These are phyloP conservation scores for Taphrina betulina DNA, from an alignment of 1,139 yeast species.

Conservation along the genomic window DNA sequence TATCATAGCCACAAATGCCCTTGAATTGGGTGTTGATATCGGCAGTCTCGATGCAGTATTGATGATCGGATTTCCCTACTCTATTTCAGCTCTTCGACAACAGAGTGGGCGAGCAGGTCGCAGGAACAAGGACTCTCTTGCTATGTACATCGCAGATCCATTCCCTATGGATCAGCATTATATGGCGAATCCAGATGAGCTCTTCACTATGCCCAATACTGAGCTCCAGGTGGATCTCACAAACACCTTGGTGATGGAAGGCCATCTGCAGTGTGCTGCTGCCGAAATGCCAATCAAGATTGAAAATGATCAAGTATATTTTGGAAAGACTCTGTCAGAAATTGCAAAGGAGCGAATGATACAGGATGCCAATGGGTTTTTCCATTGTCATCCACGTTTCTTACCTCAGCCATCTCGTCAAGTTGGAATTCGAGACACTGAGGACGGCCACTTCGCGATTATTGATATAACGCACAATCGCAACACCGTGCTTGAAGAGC, in stretches of 20 bases:
- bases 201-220: constrained; percentile 51
- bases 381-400: constrained; percentile 61
- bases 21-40: constrained; percentile 92
- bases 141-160: constrained; percentile 77
- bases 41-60: constrained; percentile 89
- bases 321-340: constrained; percentile 43
- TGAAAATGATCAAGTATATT: constrained; percentile 58
- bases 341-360: constrained; percentile 27
- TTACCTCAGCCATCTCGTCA: constrained; percentile 77
- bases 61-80: constrained; percentile 86
- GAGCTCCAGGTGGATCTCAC: constrained; percentile 55
- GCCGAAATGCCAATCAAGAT: constrained; percentile 68
- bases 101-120: constrained; percentile 97
- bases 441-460: constrained; percentile 77
- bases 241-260: constrained; percentile 62
- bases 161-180: constrained; percentile 86
- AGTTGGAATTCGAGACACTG: constrained; percentile 73
- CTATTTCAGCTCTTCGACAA: constrained; percentile 83
- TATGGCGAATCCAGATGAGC: constrained; percentile 63
- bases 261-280: constrained; percentile 93
- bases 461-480: constrained; percentile 79
- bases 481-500: constrained; percentile 76
- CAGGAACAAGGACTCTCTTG: constrained; percentile 70
- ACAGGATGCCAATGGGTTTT: constrained; percentile 51
- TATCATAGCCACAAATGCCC: constrained; percentile 89